phyloP scores from a whole-genome alignment of 441 rosid genomes.

The Sinapis alba region DNA sequence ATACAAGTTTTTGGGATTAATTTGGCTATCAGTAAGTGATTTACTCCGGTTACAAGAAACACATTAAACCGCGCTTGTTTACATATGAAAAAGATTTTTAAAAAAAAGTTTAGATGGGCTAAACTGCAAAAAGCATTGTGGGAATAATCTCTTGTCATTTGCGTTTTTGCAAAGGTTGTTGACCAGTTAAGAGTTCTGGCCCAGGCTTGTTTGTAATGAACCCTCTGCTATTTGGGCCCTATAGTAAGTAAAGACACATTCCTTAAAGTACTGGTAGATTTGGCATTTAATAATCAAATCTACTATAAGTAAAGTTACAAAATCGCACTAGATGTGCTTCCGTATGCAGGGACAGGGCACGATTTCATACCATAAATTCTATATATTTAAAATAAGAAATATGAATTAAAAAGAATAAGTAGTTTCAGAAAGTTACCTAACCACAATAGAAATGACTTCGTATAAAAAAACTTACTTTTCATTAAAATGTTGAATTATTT shows the following conservation, averaged over 20 bases:
- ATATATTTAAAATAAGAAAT: not conserved
- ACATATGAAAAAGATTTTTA: not conserved
- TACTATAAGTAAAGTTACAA: not conserved
- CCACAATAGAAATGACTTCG: not conserved
- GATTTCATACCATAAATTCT: not conserved
- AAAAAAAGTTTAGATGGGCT: not conserved
- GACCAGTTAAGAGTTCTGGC: constrained; percentile 10
- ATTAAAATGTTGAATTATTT: not conserved
- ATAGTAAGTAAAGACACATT: constrained; percentile 11
- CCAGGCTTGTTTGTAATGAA: constrained; percentile 2
- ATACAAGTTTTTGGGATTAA: not conserved
- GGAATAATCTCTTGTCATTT: constrained; percentile 3
- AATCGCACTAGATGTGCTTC: not conserved
- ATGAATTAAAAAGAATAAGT: not conserved
- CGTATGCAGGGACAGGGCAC: not conserved
- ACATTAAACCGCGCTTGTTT: not conserved
- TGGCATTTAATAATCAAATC: not conserved
- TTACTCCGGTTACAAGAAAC: not conserved
- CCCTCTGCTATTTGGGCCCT: constrained; percentile 14
- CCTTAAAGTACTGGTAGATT: not conserved
- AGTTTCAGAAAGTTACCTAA: not conserved
- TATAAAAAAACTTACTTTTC: not conserved
- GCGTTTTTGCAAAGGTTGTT: constrained; percentile 21
- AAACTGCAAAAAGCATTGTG: not conserved
- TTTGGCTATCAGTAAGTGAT: not conserved